Percentiles rank a stretch among this genome's conserved stretches.
These are phyloP conservation scores for Hypoxylon fragiforme DNA, from an alignment of 495 filamentous ascomycete species.

Conservation along the genomic window DNA sequence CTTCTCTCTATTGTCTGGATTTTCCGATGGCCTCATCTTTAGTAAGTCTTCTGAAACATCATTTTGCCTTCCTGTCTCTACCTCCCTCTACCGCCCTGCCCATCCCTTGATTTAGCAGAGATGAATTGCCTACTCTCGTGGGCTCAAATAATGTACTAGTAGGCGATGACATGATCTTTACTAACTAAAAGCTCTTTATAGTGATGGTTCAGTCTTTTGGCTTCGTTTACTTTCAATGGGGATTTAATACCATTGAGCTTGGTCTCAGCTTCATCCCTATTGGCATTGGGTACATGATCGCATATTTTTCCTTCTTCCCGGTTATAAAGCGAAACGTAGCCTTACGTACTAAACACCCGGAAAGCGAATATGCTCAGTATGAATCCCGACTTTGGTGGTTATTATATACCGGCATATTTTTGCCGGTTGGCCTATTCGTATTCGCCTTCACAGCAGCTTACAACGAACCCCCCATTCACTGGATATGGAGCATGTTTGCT, in stretches of 20 bases:
- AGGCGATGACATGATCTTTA: background rate
- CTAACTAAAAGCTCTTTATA: slow-evolving; percentile 3
- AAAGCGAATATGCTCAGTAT: slow-evolving; percentile 59
- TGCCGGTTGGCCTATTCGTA: slow-evolving; percentile 63
- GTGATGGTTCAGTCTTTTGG: slow-evolving; percentile 65
- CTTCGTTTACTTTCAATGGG: slow-evolving; percentile 63
- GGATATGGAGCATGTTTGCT: slow-evolving; percentile 69
- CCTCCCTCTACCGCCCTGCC: too few relatives aligned
- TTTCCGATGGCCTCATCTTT: slow-evolving; percentile 64
- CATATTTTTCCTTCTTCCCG: slow-evolving; percentile 57
- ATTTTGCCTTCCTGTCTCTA: too few relatives aligned
- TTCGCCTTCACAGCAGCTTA: slow-evolving; percentile 69
- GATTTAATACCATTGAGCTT: slow-evolving; percentile 53
- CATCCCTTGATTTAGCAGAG: too few relatives aligned
- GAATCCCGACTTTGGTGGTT: slow-evolving; percentile 65
- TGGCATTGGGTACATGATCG: slow-evolving; percentile 62
- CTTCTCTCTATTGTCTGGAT: slow-evolving; percentile 61
- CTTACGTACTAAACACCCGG: slow-evolving; percentile 51
- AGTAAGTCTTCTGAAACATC: too few relatives aligned
- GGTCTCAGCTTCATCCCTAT: slow-evolving; percentile 63
- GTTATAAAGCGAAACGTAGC: slow-evolving; percentile 54
- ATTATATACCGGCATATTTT: slow-evolving; percentile 58
- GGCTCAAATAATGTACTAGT: too few relatives aligned
- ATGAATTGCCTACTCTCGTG: too few relatives aligned
- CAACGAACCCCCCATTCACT: slow-evolving; percentile 60